Conservation (phyloP, 331 rosid species). For the Erythrophleum ivorense region DNA sequence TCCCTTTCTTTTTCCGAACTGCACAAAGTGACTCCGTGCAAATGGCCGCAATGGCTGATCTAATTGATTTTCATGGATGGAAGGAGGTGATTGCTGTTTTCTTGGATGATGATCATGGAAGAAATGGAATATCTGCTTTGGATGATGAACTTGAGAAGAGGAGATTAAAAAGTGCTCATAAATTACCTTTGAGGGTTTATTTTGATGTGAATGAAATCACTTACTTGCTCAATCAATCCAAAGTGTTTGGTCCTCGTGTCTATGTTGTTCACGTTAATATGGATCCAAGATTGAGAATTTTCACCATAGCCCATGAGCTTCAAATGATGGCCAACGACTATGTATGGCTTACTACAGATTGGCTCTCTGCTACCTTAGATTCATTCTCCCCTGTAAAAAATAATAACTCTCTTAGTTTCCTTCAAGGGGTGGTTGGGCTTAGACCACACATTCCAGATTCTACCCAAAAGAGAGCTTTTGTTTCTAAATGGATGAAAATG, state of each 20-base stretch:
- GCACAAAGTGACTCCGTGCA: constrained; percentile 71
- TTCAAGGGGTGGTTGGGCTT: constrained; percentile 84
- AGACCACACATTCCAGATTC: constrained; percentile 81
- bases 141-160: constrained; percentile 69
- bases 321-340: constrained; percentile 74
- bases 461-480: constrained; percentile 49
- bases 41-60: constrained; percentile 83
- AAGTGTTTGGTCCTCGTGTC: constrained; percentile 70
- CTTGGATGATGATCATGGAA: constrained; percentile 84
- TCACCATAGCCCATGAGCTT: constrained; percentile 67
- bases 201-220: constrained; percentile 56
- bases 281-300: constrained; percentile 72
- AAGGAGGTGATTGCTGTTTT: constrained; percentile 75
- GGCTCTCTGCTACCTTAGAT: constrained; percentile 80
- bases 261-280: constrained; percentile 79
- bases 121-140: constrained; percentile 80
- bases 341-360: constrained; percentile 90
- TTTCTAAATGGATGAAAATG: constrained; percentile 66
- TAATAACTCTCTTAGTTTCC: constrained; percentile 48
- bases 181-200: constrained; percentile 63
- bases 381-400: constrained; percentile 50
- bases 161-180: constrained; percentile 59
- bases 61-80: constrained; percentile 77
- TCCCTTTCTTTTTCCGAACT: constrained; percentile 78
- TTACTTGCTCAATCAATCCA: constrained; percentile 65